These are phyloP conservation scores for Adansonia digitata DNA, from an alignment of 345 rosid species.

Conservation along the genomic window DNA sequence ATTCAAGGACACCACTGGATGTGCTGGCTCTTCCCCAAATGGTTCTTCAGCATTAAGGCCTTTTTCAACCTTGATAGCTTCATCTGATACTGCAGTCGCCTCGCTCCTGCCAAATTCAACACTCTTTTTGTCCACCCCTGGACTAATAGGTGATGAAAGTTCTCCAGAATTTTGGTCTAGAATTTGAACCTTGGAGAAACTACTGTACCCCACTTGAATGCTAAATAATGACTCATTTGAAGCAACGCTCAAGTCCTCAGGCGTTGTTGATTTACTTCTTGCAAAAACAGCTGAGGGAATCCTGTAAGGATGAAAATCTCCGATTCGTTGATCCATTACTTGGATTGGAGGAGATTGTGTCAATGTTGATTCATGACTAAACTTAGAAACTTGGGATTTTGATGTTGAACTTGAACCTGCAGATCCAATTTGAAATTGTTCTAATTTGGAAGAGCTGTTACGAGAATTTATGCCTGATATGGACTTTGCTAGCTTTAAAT, in stretches of 20 bases:
- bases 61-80: neutral
- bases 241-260: conserved; percentile 71
- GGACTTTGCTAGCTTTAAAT: conserved; percentile 5
- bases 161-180: conserved; percentile 48
- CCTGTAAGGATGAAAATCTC: conserved; percentile 57
- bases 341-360: conserved; percentile 65
- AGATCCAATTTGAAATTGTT: conserved; percentile 12
- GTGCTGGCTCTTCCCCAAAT: conserved; percentile 3
- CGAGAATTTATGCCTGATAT: neutral
- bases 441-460: conserved; percentile 20
- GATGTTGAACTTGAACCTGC: conserved; percentile 13
- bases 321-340: conserved; percentile 48
- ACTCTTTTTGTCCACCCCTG: conserved; percentile 16
- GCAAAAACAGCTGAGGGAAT: conserved; percentile 64
- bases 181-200: conserved; percentile 54
- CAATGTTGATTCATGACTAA: conserved; percentile 31
- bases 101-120: conserved; percentile 50
- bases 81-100: conserved; percentile 53
- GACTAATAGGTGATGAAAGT: conserved; percentile 28
- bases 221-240: conserved; percentile 92
- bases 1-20: conserved; percentile 13
- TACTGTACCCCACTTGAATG: conserved; percentile 52
- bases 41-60: neutral
- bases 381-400: conserved; percentile 38
- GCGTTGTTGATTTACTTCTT: conserved; percentile 29